Base-by-base conservation (phyloP, 306 rosid genomes). In the Vigna angularis region DNA sequence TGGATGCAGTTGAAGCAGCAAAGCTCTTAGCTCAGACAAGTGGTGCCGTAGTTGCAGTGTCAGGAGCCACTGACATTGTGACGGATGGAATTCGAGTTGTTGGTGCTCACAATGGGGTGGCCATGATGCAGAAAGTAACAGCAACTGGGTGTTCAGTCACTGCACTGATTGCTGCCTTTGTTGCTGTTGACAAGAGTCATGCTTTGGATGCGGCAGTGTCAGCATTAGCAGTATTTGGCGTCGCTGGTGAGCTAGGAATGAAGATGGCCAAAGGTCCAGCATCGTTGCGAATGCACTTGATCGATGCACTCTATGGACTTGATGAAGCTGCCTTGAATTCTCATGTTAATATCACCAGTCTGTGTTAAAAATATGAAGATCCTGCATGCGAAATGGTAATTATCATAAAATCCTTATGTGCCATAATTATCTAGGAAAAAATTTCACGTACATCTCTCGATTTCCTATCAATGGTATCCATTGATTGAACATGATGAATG, bases 61-160 rank as follows among this genome's bases (percentile, higher is more conserved):
- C 98, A 9, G 96, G 98, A 30, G 98, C 97, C 11, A 78, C 87
- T 51, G 97, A 92, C 85, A 83, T 95, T 70, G 90, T 92, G 48
- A 92, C 97, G 0, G 93, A 92, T 77, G 98, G 98, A 78, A 79
- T 81, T 44, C 85, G 66, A 75, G 97, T 92, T 61, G 81, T 95
- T 73, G 96, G 96, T 22, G 93, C 93, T 79, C 89, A 80, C 73
- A 95, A 95, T 78, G 98, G 98, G 69, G 98, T 92, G 85, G 70
- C 91, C 16, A 79, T 95, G 96, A 70, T 95, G 98, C 96, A 90
- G 56, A 95, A 78, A 76, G 87, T 95, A 74, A 92, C 98, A 6
- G 98, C 97, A 76, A 92, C 97, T 3, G 93, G 98, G 30, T 92
- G 98, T 82, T 89, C 98, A 4, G 97, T 95, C 68, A 87, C 98